Evolutionary conservation across 345 rosid species (phyloP).

Genomic region (Populus pruinosa): DNA sequence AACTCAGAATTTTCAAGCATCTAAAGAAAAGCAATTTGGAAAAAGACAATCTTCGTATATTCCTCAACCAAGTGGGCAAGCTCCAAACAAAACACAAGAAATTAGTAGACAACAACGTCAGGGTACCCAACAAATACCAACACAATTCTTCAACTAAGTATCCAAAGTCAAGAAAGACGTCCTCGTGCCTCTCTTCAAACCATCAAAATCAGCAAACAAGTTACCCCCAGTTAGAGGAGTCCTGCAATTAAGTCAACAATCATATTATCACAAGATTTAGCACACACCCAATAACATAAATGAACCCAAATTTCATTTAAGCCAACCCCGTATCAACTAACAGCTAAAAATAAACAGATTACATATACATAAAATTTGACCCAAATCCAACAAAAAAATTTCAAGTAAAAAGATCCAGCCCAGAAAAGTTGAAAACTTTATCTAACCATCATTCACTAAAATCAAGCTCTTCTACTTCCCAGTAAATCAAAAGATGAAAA

Average conservation of each 20-base stretch:
- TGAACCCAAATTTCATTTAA: not conserved
- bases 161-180: constrained; percentile 29
- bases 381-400: not conserved
- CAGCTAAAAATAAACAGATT: not conserved
- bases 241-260: constrained; percentile 1
- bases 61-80: constrained; percentile 23
- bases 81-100: constrained; percentile 20
- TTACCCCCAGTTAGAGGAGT: not conserved
- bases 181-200: constrained; percentile 28
- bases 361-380: not conserved
- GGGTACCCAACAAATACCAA: constrained; percentile 27
- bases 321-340: not conserved
- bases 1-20: constrained; percentile 1
- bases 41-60: constrained; percentile 13
- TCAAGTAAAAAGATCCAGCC: not conserved
- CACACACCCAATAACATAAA: constrained; percentile 15
- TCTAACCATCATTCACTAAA: not conserved
- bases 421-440: not conserved
- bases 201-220: constrained; percentile 1
- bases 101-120: constrained; percentile 25
- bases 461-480: not conserved
- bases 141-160: constrained; percentile 28
- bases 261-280: not conserved
- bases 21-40: constrained; percentile 23
- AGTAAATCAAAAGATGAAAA: not conserved